These are phyloP conservation scores for Glycine tomentella DNA, from an alignment of 306 rosid species.

Conservation along the genomic window DNA sequence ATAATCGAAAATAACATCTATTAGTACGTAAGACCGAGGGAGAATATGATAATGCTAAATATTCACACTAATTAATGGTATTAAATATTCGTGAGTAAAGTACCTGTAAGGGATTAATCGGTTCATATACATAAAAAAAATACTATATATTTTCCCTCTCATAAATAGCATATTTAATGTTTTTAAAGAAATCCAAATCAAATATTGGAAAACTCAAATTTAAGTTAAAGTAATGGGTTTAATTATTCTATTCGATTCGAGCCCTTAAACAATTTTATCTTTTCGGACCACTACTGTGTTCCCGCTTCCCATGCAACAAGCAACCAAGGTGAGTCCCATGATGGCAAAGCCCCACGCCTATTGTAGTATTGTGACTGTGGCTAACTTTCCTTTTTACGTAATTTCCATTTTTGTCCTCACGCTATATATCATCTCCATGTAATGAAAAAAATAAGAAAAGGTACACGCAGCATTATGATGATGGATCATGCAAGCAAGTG, in stretches of 20 bases:
- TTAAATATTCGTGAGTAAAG: background rate
- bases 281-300: too few relatives aligned
- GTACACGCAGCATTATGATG: constrained; percentile 53
- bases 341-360: constrained; percentile 72
- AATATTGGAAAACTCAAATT: constrained; percentile 14
- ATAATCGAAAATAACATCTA: too few relatives aligned
- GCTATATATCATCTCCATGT: constrained; percentile 47
- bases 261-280: constrained; percentile 28
- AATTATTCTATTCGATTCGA: background rate
- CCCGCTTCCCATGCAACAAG: constrained; percentile 52
- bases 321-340: constrained; percentile 62
- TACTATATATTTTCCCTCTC: too few relatives aligned
- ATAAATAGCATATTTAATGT: background rate
- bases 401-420: constrained; percentile 54
- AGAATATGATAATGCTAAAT: background rate
- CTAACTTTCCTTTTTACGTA: constrained; percentile 28
- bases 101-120: background rate
- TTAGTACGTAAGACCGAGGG: too few relatives aligned
- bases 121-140: too few relatives aligned
- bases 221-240: background rate
- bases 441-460: constrained; percentile 52
- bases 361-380: constrained; percentile 30
- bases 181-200: background rate
- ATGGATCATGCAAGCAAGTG: constrained; percentile 45
- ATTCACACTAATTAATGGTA: background rate